Base-by-base conservation (phyloP, 129 eudicot species). In the Pseudognaphalium luteoalbum region DNA sequence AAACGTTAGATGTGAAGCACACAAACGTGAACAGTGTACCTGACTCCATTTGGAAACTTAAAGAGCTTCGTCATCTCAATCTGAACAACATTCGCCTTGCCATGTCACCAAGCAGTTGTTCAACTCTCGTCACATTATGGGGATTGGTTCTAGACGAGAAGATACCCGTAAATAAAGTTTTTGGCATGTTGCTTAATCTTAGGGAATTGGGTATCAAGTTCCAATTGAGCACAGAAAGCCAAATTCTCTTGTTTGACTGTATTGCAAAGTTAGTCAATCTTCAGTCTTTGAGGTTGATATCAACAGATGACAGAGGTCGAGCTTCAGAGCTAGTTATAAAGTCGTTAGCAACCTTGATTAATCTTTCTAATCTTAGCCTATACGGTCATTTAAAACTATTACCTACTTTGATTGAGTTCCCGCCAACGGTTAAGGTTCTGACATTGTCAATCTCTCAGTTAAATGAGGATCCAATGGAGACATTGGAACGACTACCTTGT, bases 1-100 rank as follows among this genome's bases (percentile, higher is more conserved):
- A 86, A 75, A 89, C 91, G 0, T 68, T 89, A 72, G 95, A 89
- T 72, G 74, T 89, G 51, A 89, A 89, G 88, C 87, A 78, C 80
- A 89, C 94, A 7, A 4, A 70, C 68, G 75, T 89, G 8, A 81
- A 77, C 21, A 79, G 29, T 15, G 58, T 89, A 32, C 91, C 91
- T 0, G 70, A 75, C 67, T 89, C 88, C 66, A 82, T 84, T 37
- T 89, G 88, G 88, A 88, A 79, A 80, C 57, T 79, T 25, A 83
- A 83, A 52, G 62, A 75, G 28, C 86, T 86, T 20, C 85, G 77
- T 22, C 88, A 89, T 78, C 88, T 89, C 65, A 81, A 86, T 77
- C 85, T 84, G 70, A 84, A 82, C 47, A 80, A 82, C 67, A 82
- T 70, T 47, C 71, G 78, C 25, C 87, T 86, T 21, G 78, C 86